Base-by-base conservation (phyloP, 2,329 filamentous ascomycete species). In the Stagonosporopsis vannaccii region DNA sequence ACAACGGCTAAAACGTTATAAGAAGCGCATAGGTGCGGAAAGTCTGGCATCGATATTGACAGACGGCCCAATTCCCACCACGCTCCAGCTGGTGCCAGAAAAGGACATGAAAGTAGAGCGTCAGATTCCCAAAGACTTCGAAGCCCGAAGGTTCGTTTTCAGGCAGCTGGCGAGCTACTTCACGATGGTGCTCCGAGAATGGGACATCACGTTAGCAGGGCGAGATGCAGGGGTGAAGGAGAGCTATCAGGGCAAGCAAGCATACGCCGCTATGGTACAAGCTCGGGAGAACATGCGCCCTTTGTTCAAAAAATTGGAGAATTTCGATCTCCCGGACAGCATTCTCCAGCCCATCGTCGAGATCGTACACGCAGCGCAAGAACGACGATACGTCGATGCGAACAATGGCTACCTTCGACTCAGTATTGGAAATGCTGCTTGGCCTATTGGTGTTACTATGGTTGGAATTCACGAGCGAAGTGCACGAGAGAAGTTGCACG, bases 381-480 rank as follows among this genome's bases (percentile, higher is more conserved):
- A 92, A 72, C 85, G 92, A 57, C 87, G 91, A 61, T 99, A 99
- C 72, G 94, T 99, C 42, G 91, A 97, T 77, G 95, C 95, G 30
- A 98, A 98, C 73, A 91, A 99, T 74, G 93, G 92, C 0, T 99
- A 99, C 76, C 81, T 99, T 58, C 85, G 91, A 49, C 82, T 99
- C 51, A 96, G 91, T 74, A 99, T 99, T 71, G 92, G 92, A 62
- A 97, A 97, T 80, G 93, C 92, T 65, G 95, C 95, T 15, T 99
- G 95, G 95, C 95, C 95, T 22, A 99, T 99, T 71, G 95, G 95
- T 78, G 95, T 99, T 35, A 99, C 95, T 75, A 99, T 98, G 95
- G 95, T 99, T 71, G 95, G 95, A 82, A 99, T 99, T 68, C 95
- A 99, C 85, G 95, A 98, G 82, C 87, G 95, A 72, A 95, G 90